phyloP scores from a whole-genome alignment of 2,329 filamentous ascomycete genomes.

The Stemphylium lycopersici region DNA sequence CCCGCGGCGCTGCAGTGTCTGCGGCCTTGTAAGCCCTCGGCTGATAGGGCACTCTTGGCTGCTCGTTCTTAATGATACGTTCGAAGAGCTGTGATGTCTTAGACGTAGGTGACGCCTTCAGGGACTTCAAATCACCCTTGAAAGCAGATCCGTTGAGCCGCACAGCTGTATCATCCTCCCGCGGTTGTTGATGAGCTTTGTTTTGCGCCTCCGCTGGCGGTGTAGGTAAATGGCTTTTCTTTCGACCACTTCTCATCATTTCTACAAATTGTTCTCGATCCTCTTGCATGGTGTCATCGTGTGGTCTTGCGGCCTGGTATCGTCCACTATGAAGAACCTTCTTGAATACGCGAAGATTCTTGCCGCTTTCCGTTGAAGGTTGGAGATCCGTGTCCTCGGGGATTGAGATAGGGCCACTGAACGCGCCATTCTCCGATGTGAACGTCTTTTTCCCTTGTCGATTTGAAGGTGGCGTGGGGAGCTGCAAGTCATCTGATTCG shows the following conservation, averaged over 20 bases:
- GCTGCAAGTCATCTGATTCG: constrained; percentile 12
- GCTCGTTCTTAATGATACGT: constrained; percentile 13
- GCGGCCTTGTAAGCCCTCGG: constrained; percentile 21
- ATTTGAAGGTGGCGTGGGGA: constrained; percentile 3
- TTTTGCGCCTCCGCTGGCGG: constrained; percentile 28
- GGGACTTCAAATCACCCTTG: not conserved
- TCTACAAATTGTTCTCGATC: constrained; percentile 20
- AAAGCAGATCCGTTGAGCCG: not conserved
- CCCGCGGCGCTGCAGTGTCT: constrained; percentile 10
- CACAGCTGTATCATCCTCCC: not conserved
- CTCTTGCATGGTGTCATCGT: constrained; percentile 15
- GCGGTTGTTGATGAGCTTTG: constrained; percentile 11
- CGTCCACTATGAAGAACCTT: constrained; percentile 16
- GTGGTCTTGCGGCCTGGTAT: constrained; percentile 7
- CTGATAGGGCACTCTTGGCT: constrained; percentile 16
- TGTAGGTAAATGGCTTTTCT: constrained; percentile 25
- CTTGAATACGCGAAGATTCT: constrained; percentile 19
- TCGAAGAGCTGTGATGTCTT: constrained; percentile 14
- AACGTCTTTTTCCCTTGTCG: constrained; percentile 6
- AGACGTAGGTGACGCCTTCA: not conserved
- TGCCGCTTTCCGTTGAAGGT: constrained; percentile 6
- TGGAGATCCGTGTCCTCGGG: constrained; percentile 17
- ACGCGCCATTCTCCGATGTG: constrained; percentile 19
- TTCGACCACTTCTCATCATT: constrained; percentile 17
- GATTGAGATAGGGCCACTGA: constrained; percentile 26